Evolutionary conservation across 176 grass and related monocot genomes (phyloP).

Genomic region (Paspalum notatum): DNA sequence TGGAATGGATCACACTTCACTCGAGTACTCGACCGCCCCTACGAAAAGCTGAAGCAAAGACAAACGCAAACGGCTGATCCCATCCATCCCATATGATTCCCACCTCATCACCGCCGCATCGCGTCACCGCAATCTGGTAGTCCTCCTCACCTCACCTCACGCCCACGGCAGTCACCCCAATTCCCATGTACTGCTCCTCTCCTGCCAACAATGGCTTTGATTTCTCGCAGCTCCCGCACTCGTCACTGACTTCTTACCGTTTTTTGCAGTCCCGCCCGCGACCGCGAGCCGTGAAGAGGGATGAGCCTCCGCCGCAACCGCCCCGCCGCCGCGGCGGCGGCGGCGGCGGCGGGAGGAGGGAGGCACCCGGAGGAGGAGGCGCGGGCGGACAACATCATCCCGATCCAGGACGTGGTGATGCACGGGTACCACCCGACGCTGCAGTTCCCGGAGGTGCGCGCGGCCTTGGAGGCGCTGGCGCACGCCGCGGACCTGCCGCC

Average conservation of each 20-base stretch:
- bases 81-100: conserved; percentile 37
- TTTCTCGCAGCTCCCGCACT: neutral
- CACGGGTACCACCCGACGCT: conserved; percentile 63
- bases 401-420: conserved; percentile 77
- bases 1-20: conserved; percentile 29
- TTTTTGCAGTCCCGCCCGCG: conserved; percentile 39
- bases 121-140: conserved; percentile 36
- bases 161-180: neutral
- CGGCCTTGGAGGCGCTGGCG: conserved; percentile 61
- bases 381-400: conserved; percentile 90
- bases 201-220: neutral
- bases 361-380: conserved; percentile 8
- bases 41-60: conserved; percentile 8
- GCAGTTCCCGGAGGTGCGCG: conserved; percentile 82
- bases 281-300: neutral
- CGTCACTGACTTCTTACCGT: neutral
- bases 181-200: conserved; percentile 17
- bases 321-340: conserved; percentile 19
- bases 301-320: conserved; percentile 75
- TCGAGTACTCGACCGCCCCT: neutral
- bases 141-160: neutral
- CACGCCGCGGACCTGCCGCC: conserved; percentile 55
- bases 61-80: conserved; percentile 13
- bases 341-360: neutral
- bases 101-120: conserved; percentile 23